These are phyloP conservation scores for Berberis vulgaris DNA, from an alignment of 164 flowering plant species.

Conservation along the genomic window DNA sequence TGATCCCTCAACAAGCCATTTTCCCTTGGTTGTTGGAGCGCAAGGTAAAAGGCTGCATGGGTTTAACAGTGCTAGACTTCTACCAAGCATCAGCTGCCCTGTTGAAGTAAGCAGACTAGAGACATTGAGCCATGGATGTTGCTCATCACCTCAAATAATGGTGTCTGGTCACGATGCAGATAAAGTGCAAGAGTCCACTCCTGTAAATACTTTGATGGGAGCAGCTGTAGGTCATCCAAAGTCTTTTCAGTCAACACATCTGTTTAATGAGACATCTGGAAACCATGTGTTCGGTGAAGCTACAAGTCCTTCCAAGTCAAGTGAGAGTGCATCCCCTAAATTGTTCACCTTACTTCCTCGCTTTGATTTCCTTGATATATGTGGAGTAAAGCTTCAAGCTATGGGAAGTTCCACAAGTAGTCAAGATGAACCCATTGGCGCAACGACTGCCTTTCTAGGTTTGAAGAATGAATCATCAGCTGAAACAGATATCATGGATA, in stretches of 20 bases:
- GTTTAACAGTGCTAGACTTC: background rate
- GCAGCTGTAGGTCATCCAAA: background rate
- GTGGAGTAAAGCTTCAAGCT: background rate
- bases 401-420: background rate
- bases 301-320: background rate
- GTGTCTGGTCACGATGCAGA: background rate
- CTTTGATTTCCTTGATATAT: background rate
- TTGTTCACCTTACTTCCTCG: background rate
- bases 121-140: background rate
- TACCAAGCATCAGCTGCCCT: background rate
- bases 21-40: background rate
- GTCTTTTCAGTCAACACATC: background rate
- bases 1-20: background rate
- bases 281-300: background rate
- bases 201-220: background rate
- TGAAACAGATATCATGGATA: slow-evolving; percentile 51
- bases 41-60: background rate
- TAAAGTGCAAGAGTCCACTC: background rate
- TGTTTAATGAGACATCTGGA: background rate
- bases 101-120: background rate
- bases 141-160: background rate
- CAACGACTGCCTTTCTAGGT: background rate
- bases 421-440: background rate
- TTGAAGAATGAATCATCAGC: slow-evolving; percentile 47
- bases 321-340: background rate